phyloP scores from a whole-genome alignment of 148 eudicot species.

The Drosera capensis region DNA sequence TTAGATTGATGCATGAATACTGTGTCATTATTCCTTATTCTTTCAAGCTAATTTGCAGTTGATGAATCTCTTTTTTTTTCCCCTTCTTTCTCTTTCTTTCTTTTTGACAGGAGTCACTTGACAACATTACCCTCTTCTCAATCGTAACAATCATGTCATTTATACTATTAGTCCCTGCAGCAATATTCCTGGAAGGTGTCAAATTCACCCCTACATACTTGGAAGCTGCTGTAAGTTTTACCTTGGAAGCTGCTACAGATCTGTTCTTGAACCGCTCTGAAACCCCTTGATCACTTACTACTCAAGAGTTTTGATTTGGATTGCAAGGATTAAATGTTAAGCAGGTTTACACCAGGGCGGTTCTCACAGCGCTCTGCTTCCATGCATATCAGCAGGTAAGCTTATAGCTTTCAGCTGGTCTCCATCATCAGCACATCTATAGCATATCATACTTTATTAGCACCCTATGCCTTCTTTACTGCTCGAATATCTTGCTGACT shows the following conservation, averaged over 20 bases:
- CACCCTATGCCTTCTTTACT: neutral
- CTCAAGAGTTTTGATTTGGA: neutral
- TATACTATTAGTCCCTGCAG: constrained; percentile 52
- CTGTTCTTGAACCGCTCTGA: too few species aligned
- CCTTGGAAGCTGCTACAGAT: neutral
- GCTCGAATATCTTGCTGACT: too few species aligned
- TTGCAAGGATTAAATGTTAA: constrained; percentile 63
- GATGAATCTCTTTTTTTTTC: neutral
- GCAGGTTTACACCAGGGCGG: constrained; percentile 50
- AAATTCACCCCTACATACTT: constrained; percentile 71
- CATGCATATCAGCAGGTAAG: constrained; percentile 93
- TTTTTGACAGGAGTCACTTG: constrained; percentile 67
- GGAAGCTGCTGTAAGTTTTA: constrained; percentile 64
- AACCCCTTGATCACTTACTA: too few species aligned
- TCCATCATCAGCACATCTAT: neutral
- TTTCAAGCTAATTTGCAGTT: neutral
- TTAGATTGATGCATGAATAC: neutral
- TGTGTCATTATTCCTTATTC: neutral
- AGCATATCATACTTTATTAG: neutral
- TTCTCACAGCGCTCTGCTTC: constrained; percentile 87
- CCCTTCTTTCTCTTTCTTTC: neutral
- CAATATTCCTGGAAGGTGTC: constrained; percentile 71
- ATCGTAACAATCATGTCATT: constrained; percentile 90
- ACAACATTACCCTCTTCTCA: constrained; percentile 89
- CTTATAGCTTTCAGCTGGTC: neutral